phyloP scores from a whole-genome alignment of 2,329 filamentous ascomycete species.

The Xylaria sp. region DNA sequence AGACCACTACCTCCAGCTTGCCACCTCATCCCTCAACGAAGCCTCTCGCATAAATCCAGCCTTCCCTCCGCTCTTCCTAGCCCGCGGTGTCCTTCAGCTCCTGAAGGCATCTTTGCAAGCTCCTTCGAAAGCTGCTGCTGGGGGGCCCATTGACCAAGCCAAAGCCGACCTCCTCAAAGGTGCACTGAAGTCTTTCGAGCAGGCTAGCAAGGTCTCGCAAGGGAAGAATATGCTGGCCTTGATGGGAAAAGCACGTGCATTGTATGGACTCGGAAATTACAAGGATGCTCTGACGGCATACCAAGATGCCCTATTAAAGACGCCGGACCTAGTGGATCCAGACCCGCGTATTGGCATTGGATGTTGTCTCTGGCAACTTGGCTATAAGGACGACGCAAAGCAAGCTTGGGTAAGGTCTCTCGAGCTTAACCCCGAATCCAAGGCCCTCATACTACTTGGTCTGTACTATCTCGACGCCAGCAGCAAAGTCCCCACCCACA shows the following conservation, averaged over 20 bases:
- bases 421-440: constrained; percentile 84
- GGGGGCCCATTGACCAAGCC: constrained; percentile 75
- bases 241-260: constrained; percentile 86
- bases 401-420: constrained; percentile 88
- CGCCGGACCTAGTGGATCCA: constrained; percentile 88
- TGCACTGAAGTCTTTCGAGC: constrained; percentile 93
- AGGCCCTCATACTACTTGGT: constrained; percentile 90
- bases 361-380: constrained; percentile 96
- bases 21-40: constrained; percentile 93
- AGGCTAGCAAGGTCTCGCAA: constrained; percentile 85
- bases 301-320: constrained; percentile 86
- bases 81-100: constrained; percentile 88
- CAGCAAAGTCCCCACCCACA: constrained; percentile 82
- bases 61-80: constrained; percentile 90
- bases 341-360: constrained; percentile 97
- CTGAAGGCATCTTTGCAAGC: constrained; percentile 86
- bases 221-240: constrained; percentile 92
- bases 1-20: constrained; percentile 89
- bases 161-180: constrained; percentile 82
- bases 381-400: constrained; percentile 92
- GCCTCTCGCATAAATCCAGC: constrained; percentile 93
- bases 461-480: constrained; percentile 91
- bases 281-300: constrained; percentile 85
- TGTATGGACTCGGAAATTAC: constrained; percentile 88
- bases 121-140: constrained; percentile 73